Base-by-base conservation (phyloP, 2,329 filamentous ascomycete species). In the Fusarium chuoi region DNA sequence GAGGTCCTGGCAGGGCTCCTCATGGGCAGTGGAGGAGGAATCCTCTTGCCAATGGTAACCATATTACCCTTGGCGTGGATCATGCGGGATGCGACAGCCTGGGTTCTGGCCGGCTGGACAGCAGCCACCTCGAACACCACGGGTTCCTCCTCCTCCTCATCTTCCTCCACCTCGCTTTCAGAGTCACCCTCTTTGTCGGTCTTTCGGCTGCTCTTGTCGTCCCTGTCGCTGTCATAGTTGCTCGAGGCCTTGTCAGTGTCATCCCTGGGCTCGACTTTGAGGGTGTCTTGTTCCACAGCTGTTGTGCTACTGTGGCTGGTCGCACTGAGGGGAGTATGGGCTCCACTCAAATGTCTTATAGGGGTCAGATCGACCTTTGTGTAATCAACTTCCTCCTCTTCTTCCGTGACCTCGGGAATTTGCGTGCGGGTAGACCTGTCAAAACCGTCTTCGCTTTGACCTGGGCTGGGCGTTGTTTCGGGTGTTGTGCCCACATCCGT, bases 1-100 rank as follows among this genome's bases (percentile, higher is more conserved):
- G 88, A 90, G 28, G 82, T 79, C 86, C 94, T 75, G 81, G 91
- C 91, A 2, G 94, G 92, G 79, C 93, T 97, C 54, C 95, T 88
- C 7, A 90, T 87, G 3, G 95, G 95, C 18, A 98, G 87, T 14
- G 93, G 91, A 4, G 95, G 95, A 2, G 94, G 90, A 3, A 91
- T 83, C 41, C 94, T 89, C 83, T 96, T 97, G 18, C 93, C 91
- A 66, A 98, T 97, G 51, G 90, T 95, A 35, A 98, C 94, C 57
- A 98, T 86, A 57, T 92, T 92, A 30, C 94, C 94, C 78, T 93
- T 92, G 44, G 90, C 92, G 36, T 89, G 87, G 64, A 95, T 90
- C 62, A 90, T 88, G 61, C 92, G 90, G 4, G 92, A 90, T 6
- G 89, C 88, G 54, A 90, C 85, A 45, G 90, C 88, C 59, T 90